Base-by-base conservation (phyloP, 352 stramenopile species). In the Blastocystis sp. region DNA sequence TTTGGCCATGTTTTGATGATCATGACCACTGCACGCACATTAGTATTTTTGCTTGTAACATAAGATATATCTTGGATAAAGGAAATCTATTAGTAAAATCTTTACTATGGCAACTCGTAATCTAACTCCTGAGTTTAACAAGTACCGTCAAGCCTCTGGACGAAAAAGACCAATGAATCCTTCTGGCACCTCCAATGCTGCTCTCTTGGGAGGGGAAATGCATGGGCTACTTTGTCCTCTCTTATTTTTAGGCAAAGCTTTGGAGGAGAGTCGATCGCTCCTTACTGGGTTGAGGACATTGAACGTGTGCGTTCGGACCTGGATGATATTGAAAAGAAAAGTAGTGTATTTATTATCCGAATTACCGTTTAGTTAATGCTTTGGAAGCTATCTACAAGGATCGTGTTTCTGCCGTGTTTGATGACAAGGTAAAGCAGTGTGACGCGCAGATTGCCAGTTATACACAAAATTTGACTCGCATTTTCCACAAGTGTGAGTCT, bases 201-300 rank as follows among this genome's bases (percentile, higher is more conserved):
- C 77, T 53, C 77, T 88, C 2, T 61, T 88, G 55, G 26, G 56
- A 37, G 66, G 66, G 2, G 77, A 88, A 76, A 66, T 66, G 73
- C 66, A 63, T 2, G 4, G 3, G 15, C 53, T 15, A 15, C 53
- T 15, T 37, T n/a, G 18, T 5, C 2, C 50, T 3, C n/a, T 11
- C 8, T 50, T 39, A 88, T 53, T 54, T 34, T 6, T 41, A 88
- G 62, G 66, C 23, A 64, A 39, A 39, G 20, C 3, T 50, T 88
- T 18, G 62, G 62, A 66, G 43, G 29, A 15, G 66, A 88, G 41
- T 88, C 66, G n/a, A 88, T 88, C 13, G 77, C 77, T 55, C 77
- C 77, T 59, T 88, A 79, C 26, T 88, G 77, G 77, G 77, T 88
- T 79, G 77, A 88, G 45, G 62, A 88, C 43, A 88, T 88, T 76